phyloP scores from a whole-genome alignment of 179 eudicot genomes.

The Pouteria campechiana region DNA sequence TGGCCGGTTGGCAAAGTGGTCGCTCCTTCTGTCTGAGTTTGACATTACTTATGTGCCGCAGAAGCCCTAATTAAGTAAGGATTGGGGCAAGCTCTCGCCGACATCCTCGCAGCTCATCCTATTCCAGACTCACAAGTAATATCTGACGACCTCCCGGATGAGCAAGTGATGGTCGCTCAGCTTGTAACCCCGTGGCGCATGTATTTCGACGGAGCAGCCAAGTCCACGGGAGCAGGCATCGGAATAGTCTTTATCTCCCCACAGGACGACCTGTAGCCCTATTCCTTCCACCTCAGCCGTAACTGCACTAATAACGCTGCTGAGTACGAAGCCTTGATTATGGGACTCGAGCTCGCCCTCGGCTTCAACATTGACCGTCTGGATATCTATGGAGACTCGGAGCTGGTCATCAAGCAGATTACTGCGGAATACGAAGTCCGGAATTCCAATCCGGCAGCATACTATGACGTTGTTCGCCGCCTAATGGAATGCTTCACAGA shows the following conservation, averaged over 20 bases:
- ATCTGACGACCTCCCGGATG: neutral
- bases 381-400: constrained; percentile 3
- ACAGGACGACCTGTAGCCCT: neutral
- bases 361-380: neutral
- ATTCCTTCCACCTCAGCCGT: neutral
- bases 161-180: neutral
- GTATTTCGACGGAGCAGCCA: constrained; percentile 3
- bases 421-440: neutral
- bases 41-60: neutral
- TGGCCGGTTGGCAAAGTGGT: neutral
- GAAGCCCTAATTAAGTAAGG: too few relatives aligned
- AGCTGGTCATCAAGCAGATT: neutral
- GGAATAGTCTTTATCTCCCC: neutral
- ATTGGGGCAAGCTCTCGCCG: constrained; percentile 1
- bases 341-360: constrained; percentile 1
- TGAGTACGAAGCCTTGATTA: constrained; percentile 4
- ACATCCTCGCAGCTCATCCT: constrained; percentile 11
- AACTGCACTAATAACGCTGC: neutral
- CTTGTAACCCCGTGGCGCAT: neutral
- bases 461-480: neutral
- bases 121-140: constrained; percentile 1
- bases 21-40: neutral
- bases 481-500: neutral
- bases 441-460: neutral
- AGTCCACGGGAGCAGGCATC: neutral